Evolutionary conservation across 305 asterid species (phyloP), one percentile per base, ranked within the genome.

Genomic region (Plantago rigida): DNA sequence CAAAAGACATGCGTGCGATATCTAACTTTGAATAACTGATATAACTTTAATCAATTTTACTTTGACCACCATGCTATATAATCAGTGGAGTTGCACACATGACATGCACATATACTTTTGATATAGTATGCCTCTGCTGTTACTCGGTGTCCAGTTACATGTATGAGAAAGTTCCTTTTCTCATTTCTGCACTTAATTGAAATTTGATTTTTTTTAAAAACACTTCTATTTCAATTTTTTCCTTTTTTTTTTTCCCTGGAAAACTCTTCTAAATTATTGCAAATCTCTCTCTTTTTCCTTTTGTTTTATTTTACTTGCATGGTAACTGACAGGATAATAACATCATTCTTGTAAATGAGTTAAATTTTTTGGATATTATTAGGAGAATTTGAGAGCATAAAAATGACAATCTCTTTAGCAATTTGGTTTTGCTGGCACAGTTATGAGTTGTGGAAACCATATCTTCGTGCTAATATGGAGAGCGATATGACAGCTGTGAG

Each of bases 371-470:
- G 10, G 31, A 51, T 51, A 51, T 51, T 51, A 24, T 6, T 45
- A 46, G 60, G 56, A 50, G 42, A 54, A 46, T 51, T 51, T 34
- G 57, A 10, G 26, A 19, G 39, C 39, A 24, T 51, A 51, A 29
- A 29, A 46, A 68, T 58, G 45, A 9, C 50, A 12, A 44, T 6
- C 10, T 44, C 64, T 13, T 59, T 17, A 47, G 66, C 71, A 62
- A 71, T 46, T 51, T 66, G 71, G 57, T 44, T 58, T 64, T 47
- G 5, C 51, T 63, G 61, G 47, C 51, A 53, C 78, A 92, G 95
- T 65, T 84, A 92, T 73, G 97, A 92, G 77, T 71, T 92, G 72
- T 86, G 99, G 97, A 92, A 92, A 77, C 99, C 99, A 59, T 69
- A 85, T 75, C 96, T 92, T 66, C 96, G 99, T 64, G 83, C 95